Conservation (phyloP, 2,329 filamentous ascomycete genomes). For the Neofusicoccum ribis region DNA sequence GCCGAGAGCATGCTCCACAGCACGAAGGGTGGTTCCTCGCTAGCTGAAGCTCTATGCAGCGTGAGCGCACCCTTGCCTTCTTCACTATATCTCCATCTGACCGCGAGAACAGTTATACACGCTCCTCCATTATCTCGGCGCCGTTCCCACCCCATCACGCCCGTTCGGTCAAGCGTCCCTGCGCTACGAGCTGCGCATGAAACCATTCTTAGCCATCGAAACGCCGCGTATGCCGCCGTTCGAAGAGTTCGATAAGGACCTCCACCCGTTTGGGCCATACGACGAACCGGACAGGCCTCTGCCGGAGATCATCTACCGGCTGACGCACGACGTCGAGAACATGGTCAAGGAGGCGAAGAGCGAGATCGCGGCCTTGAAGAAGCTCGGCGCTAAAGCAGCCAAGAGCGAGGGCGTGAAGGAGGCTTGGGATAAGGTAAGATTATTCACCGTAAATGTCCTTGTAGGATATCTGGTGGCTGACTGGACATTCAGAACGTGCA, state of each 20-base stretch:
- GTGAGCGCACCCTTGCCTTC: not conserved
- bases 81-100: not conserved
- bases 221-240: slow-evolving; percentile 68
- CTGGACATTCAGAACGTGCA: slow-evolving; percentile 4
- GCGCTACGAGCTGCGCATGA: slow-evolving; percentile 84
- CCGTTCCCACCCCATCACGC: slow-evolving; percentile 53
- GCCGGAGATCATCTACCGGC: not conserved
- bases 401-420: slow-evolving; percentile 38
- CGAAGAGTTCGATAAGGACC: slow-evolving; percentile 55
- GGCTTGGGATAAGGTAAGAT: slow-evolving; percentile 38
- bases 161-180: slow-evolving; percentile 69
- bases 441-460: not conserved
- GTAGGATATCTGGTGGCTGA: not conserved
- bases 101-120: slow-evolving; percentile 50
- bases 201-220: slow-evolving; percentile 70
- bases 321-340: not conserved
- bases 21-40: slow-evolving; percentile 1
- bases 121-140: slow-evolving; percentile 59
- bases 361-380: slow-evolving; percentile 39
- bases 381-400: slow-evolving; percentile 32
- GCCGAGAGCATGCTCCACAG: not conserved
- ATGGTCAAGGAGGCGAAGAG: slow-evolving; percentile 36
- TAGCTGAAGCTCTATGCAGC: slow-evolving; percentile 14
- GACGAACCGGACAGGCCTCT: not conserved
- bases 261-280: slow-evolving; percentile 35